phyloP scores from a whole-genome alignment of 192 early-diverging fungal genomes.

The Globomyces pollinis-pini region DNA sequence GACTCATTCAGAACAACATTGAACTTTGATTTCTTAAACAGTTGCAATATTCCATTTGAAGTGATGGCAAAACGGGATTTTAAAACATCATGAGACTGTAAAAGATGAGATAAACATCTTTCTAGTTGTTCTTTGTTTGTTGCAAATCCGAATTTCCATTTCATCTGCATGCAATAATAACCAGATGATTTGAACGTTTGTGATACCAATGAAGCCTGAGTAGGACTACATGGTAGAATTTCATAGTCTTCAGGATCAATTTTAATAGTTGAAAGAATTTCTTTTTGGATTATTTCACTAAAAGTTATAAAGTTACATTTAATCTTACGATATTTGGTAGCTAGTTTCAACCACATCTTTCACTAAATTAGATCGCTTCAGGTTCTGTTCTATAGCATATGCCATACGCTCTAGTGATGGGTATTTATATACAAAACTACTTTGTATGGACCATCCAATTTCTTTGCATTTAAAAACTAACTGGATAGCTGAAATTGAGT shows the following conservation, averaged over 20 bases:
- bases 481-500: conserved; percentile 16
- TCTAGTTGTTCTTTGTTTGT: background rate
- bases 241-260: too few species aligned
- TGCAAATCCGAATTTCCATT: background rate
- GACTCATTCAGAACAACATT: too few species aligned
- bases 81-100: background rate
- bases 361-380: background rate
- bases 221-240: background rate
- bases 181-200: background rate
- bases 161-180: background rate
- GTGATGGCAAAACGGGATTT: background rate
- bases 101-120: background rate
- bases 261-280: background rate
- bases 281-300: background rate
- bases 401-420: background rate
- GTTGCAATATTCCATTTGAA: background rate
- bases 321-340: background rate
- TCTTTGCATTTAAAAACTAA: conserved; percentile 1
- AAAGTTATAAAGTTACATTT: background rate
- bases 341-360: background rate
- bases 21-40: too few species aligned
- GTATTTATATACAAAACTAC: background rate
- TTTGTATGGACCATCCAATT: background rate
- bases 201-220: background rate
- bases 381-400: background rate